These are phyloP conservation scores for Trichoderma virens DNA, from an alignment of 495 filamentous ascomycete genomes.

Conservation along the genomic window DNA sequence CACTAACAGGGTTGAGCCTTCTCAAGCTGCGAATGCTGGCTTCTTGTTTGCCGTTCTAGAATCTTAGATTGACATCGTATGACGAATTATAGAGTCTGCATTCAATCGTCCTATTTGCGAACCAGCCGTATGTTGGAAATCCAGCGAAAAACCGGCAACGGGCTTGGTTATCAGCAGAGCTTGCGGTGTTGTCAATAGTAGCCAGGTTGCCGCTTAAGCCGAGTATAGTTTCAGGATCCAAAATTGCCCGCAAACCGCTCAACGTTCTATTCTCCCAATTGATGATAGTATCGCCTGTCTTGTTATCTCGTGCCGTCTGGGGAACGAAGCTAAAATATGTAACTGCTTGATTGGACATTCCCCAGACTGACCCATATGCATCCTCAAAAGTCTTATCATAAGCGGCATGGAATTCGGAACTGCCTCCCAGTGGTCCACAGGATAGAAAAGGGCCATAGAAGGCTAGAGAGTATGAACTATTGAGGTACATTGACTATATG, in stretches of 20 bases:
- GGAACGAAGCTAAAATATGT: not conserved
- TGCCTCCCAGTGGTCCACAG: not conserved
- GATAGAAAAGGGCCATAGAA: not conserved
- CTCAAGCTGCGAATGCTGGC: not conserved
- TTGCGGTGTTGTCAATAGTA: no score
- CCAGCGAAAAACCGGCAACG: not conserved
- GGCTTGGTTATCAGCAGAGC: no score
- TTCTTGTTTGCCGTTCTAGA: not conserved
- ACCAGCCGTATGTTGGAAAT: not conserved
- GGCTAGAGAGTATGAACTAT: not conserved
- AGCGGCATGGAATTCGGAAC: not conserved
- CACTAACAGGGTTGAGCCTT: not conserved
- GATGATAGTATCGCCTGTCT: no score
- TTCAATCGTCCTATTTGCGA: not conserved
- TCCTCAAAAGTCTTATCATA: not conserved
- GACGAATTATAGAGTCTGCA: not conserved
- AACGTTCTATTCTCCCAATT: no score
- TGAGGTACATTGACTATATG: not conserved
- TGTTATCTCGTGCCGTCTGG: not conserved
- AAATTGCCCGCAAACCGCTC: no score
- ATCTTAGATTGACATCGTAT: not conserved
- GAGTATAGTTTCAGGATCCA: no score
- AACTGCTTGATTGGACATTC: not conserved
- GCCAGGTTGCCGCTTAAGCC: no score
- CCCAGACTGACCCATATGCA: not conserved